phyloP scores from a whole-genome alignment of 352 stramenopile species.

The Pythium sukuiense region DNA sequence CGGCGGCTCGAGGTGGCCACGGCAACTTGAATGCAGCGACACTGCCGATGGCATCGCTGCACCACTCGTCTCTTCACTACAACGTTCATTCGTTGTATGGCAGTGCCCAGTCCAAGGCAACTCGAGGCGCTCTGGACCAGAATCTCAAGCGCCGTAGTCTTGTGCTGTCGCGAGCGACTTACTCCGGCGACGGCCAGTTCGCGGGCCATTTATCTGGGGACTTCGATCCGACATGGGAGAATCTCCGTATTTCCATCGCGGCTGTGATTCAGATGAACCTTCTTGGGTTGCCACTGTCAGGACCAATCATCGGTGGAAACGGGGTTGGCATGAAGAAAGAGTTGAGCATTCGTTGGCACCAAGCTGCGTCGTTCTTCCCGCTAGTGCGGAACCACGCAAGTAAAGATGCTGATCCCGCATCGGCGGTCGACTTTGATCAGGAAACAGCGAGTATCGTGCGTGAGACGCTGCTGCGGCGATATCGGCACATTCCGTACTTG shows the following conservation, averaged over 20 bases:
- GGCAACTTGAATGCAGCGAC: constrained; percentile 81
- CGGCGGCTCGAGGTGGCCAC: constrained; percentile 33
- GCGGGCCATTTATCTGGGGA: constrained; percentile 62
- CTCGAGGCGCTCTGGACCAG: constrained; percentile 41
- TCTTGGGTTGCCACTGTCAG: constrained; percentile 67
- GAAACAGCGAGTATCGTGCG: constrained; percentile 67
- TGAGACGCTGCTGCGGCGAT: constrained; percentile 57
- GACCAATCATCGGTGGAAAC: constrained; percentile 67
- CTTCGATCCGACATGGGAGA: constrained; percentile 71
- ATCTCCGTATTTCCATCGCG: constrained; percentile 73
- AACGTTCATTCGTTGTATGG: constrained; percentile 88
- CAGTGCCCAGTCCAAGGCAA: constrained; percentile 56
- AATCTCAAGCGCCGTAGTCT: constrained; percentile 66
- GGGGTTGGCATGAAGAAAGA: constrained; percentile 48
- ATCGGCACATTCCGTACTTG: constrained; percentile 80
- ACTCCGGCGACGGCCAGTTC: constrained; percentile 59
- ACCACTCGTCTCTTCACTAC: constrained; percentile 78
- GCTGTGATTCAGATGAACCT: constrained; percentile 77
- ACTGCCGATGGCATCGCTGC: constrained; percentile 68
- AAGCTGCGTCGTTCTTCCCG: constrained; percentile 76
- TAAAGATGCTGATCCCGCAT: constrained; percentile 38
- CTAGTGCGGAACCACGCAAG: constrained; percentile 78
- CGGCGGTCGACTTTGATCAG: constrained; percentile 66
- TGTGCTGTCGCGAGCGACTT: constrained; percentile 69
- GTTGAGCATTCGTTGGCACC: constrained; percentile 82